Base-by-base conservation (phyloP, 2,329 filamentous ascomycete species). In the Bipolaris bicolor region DNA sequence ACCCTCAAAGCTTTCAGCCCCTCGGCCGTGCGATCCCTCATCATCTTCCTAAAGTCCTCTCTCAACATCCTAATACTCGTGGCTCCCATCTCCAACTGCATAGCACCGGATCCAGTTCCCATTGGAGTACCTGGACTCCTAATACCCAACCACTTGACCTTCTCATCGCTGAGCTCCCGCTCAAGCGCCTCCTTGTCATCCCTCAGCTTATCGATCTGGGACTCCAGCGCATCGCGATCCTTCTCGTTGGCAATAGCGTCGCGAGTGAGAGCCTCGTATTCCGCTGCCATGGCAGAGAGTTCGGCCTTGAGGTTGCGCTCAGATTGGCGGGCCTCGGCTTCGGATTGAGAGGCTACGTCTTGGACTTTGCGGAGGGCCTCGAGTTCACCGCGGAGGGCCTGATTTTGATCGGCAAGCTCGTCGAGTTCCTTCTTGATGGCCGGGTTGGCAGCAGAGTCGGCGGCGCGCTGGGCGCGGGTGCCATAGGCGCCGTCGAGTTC, bases 401-500 rank as follows among this genome's bases (percentile, higher is more conserved):
- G 67, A 52, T 80, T 80, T 49, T 77, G 76, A 61, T 78, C 78
- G 24, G 76, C 80, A 37, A 88, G 77, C 7, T 80, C 80, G 57
- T 87, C 84, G 22, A 88, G 79, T 68, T 89, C 85, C 52, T 81
- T 83, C 67, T 86, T 84, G 41, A 87, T 80, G 20, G 79, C 84
- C 48, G 86, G 85, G 45, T 74, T 74, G 7, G 81, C 79, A 9
- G 85, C 84, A 10, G 84, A 84, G 71, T 89, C 86, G n/a, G 86
- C 88, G 11, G 87, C 87, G 31, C 88, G 85, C 71, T 90, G 82
- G 9, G 86, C 84, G 49, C 88, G 82, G n/a, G 83, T 85, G 39
- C 95, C 95, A 72, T 98, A 97, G 72, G 96, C 96, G 61, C 92
- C 92, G 68, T 97, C 95, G 24, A 98, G 90, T 76, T 98, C 94